These are phyloP conservation scores for Fraxinus anomala DNA, from an alignment of 257 asterid species.

Conservation along the genomic window DNA sequence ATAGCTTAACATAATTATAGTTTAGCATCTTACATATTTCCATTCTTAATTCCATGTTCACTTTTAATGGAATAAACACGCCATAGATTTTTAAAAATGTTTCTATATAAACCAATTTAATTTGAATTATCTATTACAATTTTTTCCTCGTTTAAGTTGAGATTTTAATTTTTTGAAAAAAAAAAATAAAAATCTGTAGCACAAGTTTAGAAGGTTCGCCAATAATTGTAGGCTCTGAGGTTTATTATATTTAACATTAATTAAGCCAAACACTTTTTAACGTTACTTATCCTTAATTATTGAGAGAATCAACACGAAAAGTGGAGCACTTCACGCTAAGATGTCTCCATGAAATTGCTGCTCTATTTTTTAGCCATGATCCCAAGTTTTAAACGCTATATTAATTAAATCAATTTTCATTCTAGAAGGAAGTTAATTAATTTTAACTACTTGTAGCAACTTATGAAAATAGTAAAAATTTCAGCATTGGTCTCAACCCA, in stretches of 20 bases:
- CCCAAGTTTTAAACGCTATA: conserved; percentile 1
- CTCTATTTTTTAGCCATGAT: conserved; percentile 26
- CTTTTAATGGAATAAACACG: too few relatives aligned
- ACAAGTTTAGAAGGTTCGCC: conserved; percentile 72
- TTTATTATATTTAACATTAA: conserved; percentile 31
- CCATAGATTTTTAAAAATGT: too few relatives aligned
- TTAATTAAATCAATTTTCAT: not conserved
- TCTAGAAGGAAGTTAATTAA: not conserved
- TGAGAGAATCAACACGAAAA: conserved; percentile 43
- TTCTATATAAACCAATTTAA: not conserved
- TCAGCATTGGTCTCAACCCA: not conserved
- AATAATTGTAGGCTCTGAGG: conserved; percentile 56
- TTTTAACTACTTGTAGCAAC: too few relatives aligned
- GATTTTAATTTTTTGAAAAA: not conserved
- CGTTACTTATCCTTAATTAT: conserved; percentile 26
- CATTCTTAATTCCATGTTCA: too few relatives aligned
- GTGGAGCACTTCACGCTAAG: conserved; percentile 62
- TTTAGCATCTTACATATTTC: too few relatives aligned
- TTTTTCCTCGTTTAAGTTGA: not conserved
- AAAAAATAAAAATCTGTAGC: conserved; percentile 10
- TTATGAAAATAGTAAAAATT: not conserved
- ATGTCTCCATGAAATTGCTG: conserved; percentile 48
- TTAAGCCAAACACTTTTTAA: conserved; percentile 18
- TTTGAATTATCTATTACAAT: not conserved
- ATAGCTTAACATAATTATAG: too few relatives aligned